These are phyloP conservation scores for Ceratocystiopsis sp. DNA, from an alignment of 2,329 filamentous ascomycete genomes.

Conservation along the genomic window DNA sequence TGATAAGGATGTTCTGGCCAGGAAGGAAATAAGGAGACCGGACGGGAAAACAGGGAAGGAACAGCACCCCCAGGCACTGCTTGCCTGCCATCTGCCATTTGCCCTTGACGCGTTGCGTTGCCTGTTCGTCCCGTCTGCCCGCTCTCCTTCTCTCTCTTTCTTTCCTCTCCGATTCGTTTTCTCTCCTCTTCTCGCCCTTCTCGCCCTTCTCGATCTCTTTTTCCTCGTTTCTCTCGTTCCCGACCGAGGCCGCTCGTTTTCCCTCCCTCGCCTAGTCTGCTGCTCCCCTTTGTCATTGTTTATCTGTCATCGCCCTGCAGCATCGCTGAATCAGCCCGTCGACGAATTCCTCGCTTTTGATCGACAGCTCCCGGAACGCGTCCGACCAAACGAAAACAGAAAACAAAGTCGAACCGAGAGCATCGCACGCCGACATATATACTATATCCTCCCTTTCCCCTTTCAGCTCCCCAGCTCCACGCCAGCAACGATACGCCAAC, in stretches of 20 bases:
- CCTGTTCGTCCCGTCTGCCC: background rate
- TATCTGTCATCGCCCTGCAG: background rate
- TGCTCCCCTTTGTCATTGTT: background rate
- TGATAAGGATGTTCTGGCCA: background rate
- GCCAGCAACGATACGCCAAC: no score
- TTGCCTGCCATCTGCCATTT: background rate
- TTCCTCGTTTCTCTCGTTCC: background rate
- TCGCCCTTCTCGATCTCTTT: background rate
- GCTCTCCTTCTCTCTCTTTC: background rate
- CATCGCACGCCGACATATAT: no score
- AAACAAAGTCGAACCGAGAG: no score
- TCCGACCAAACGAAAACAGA: no score
- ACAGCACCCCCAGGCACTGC: background rate
- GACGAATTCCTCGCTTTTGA: no score
- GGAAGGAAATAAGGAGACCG: background rate
- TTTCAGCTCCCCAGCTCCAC: no score
- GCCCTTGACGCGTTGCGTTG: background rate
- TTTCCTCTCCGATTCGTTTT: background rate
- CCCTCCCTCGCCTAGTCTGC: background rate
- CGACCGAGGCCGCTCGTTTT: background rate
- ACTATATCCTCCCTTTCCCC: no score
- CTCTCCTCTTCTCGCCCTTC: background rate
- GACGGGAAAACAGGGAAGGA: constrained; percentile 1
- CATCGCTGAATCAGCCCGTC: no score
- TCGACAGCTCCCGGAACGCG: no score